Evolutionary conservation across 306 rosid species (phyloP), one percentile per base, ranked within the genome.

Genomic region (Gastrolobium villosum): DNA sequence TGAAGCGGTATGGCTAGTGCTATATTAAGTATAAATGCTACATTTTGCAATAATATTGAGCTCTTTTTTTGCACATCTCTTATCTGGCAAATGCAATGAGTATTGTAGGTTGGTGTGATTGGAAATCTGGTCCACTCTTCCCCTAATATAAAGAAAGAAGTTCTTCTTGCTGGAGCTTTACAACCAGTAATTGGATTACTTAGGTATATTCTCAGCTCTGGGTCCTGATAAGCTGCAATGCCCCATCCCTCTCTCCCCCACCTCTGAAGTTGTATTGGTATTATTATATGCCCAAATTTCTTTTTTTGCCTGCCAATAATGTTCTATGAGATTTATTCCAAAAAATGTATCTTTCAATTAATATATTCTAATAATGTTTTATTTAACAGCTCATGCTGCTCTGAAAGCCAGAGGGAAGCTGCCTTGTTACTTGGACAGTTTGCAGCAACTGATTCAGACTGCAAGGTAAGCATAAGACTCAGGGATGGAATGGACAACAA

Each of bases 61-160:
- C 66, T 79, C 59, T 40, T 65, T 71, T 48, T 70, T 73, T 61
- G 34, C 73, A 32, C 79, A 30, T 81, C 64, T 60, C 68, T 45
- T 70, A 56, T 76, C 20, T 69, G 60, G 46, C 68, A 45, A 57
- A 64, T 79, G 67, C 69, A 14, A 78, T 81, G 79, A 82, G 83
- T 44, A 50, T 86, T 77, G 62, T 89, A 95, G 99, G 98, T 95
- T 83, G 99, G 98, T 81, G 99, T 95, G 65, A 95, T 95, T 28
- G 99, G 99, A 85, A 95, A 95, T 85, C 84, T 95, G 82, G 99
- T 95, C 44, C 99, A 95, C 72, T 95, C 99, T 20, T 95, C 99
- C 35, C 99, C 99, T 7, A 89, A 84, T 86, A 91, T 95, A 86
- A 95, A 95, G 92, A 92, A 89, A 82, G 98, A 95, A 82, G 99